Conservation (phyloP, 331 rosid genomes). For the Stylosanthes scabra region DNA sequence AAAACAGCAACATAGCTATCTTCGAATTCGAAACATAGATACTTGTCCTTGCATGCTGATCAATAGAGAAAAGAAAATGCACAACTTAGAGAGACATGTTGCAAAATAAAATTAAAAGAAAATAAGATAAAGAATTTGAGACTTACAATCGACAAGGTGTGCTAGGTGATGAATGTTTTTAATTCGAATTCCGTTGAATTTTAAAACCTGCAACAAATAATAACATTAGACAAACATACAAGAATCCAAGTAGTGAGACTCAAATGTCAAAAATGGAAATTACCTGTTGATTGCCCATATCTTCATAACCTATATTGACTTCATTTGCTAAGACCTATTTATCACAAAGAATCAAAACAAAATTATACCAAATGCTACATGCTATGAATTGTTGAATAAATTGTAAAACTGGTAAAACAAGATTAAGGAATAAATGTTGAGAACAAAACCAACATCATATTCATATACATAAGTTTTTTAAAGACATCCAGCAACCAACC, state of each 20-base stretch:
- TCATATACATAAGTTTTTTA: conserved; percentile 20
- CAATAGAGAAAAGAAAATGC: conserved; percentile 35
- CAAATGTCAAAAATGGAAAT: conserved; percentile 17
- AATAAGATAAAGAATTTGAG: conserved; percentile 22
- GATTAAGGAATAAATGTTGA: conserved; percentile 10
- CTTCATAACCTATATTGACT: conserved; percentile 93
- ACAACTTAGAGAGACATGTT: conserved; percentile 33
- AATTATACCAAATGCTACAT: conserved; percentile 20
- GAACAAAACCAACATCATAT: conserved; percentile 29
- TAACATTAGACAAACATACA: conserved; percentile 16
- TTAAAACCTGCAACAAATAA: conserved; percentile 68
- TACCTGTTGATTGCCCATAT: conserved; percentile 95
- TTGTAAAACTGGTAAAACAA: neutral
- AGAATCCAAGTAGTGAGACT: conserved; percentile 15
- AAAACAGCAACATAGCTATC: conserved; percentile 81
- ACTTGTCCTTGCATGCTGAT: conserved; percentile 83
- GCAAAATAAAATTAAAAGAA: conserved; percentile 13
- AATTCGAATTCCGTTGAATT: conserved; percentile 77
- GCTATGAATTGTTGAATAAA: conserved; percentile 15
- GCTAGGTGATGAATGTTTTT: conserved; percentile 89
- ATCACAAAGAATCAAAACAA: conserved; percentile 24
- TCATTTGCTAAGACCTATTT: conserved; percentile 90
- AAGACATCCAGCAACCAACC: conserved; percentile 59
- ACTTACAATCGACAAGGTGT: conserved; percentile 90
- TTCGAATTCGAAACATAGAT: conserved; percentile 85